phyloP scores from a whole-genome alignment of 2,329 filamentous ascomycete genomes.

The Pyrenophora teres region DNA sequence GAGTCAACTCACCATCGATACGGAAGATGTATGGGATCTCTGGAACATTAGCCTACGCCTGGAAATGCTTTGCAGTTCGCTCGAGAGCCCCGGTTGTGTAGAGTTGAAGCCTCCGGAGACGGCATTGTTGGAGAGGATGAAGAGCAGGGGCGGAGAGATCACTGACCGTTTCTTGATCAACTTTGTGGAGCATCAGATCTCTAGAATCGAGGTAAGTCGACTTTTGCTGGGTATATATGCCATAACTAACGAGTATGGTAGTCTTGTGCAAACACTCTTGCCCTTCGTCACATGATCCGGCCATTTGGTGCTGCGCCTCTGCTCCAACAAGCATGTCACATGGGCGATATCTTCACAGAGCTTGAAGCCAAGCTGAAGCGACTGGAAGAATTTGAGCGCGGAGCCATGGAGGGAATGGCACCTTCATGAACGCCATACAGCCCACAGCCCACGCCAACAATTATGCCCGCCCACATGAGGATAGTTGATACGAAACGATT shows the following conservation, averaged over 20 bases:
- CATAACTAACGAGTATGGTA: constrained; percentile 48
- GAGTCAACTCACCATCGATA: constrained; percentile 75
- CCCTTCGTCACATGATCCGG: constrained; percentile 76
- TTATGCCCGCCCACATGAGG: too few relatives aligned
- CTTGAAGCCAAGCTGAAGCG: constrained; percentile 67
- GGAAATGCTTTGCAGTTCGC: constrained; percentile 87
- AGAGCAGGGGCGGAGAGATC: constrained; percentile 76
- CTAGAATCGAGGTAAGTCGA: constrained; percentile 82
- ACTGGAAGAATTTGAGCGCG: constrained; percentile 54
- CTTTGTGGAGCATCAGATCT: constrained; percentile 93
- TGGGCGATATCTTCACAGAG: constrained; percentile 69
- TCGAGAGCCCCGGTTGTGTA: constrained; percentile 71
- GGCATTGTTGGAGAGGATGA: constrained; percentile 76
- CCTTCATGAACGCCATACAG: constrained; percentile 21
- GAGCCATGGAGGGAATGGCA: constrained; percentile 34
- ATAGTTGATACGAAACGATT: too few relatives aligned
- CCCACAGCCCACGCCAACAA: neutral
- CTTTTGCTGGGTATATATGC: neutral
- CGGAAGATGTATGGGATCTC: constrained; percentile 83
- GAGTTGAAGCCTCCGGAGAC: constrained; percentile 80
- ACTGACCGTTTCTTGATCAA: constrained; percentile 86
- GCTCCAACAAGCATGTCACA: constrained; percentile 76
- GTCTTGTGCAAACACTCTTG: constrained; percentile 80
- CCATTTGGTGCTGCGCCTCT: constrained; percentile 69
- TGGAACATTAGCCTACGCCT: constrained; percentile 88